Base-by-base conservation (phyloP, 257 asterid species). In the Datura wrightii region DNA sequence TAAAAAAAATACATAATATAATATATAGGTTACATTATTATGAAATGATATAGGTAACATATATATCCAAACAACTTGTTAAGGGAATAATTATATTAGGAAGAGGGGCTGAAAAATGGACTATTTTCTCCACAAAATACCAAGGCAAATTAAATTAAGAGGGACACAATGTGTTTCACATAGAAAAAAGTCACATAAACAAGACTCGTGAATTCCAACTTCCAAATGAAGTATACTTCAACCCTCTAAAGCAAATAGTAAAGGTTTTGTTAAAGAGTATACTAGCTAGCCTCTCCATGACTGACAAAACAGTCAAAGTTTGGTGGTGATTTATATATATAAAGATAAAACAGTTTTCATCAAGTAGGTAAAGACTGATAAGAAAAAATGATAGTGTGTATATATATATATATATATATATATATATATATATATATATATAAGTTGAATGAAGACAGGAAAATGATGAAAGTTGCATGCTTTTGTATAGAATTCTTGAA, bases 381-480 rank as follows among this genome's bases (percentile, higher is more conserved):
- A 24, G 31, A 48, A 66, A 66, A 6, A 37, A 1, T 1, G 9
- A 5, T 34, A 34, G n/a, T 13, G 8, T 8, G n/a, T 19, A 62
- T 24, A 10, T 18, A 70, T 13, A 37, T n/a, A n/a, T n/a, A n/a
- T n/a, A 6, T 39, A 69, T 62, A 10, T 31, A 14, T 13, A 65
- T 36, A 14, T 65, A 11, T n/a, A n/a, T n/a, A 3, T 66, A 6
- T 39, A 69, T 62, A 10, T 31, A 14, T 13, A 65, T 36, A 14
- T 65, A 11, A 24, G 19, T 14, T 74, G 80, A 42, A 74, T 48
- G 80, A 52, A 52, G 82, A 31, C 48, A 31, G 46, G 3, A 76
- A 74, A 50, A 76, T 50, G 31, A 52, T 76, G 63, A 52, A 52
- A 78, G 63, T 78, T 52, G 48, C 34, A 52, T 52, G 82, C 19